Conservation (phyloP, 352 stramenopile genomes). For the Phytophthora aleatoria region DNA sequence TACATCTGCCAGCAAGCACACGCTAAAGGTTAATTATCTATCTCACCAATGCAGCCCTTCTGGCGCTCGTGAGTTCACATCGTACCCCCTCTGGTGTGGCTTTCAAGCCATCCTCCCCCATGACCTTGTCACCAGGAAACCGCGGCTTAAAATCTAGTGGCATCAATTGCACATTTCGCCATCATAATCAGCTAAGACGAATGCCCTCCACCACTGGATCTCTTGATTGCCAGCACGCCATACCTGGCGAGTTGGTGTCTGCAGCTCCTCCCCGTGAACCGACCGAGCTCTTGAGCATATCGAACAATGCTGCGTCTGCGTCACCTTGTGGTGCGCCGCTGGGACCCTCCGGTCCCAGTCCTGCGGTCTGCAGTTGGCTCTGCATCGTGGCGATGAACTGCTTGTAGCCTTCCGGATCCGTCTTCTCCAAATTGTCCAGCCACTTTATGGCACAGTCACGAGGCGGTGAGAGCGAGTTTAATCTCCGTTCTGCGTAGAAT, state of each 20-base stretch:
- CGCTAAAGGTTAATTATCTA: neutral
- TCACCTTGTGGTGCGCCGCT: constrained; percentile 20
- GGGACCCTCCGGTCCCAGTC: neutral
- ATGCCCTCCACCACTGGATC: neutral
- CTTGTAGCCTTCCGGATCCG: constrained; percentile 69
- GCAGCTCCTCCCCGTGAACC: constrained; percentile 9
- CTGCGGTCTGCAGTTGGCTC: constrained; percentile 50
- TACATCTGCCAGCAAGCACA: constrained; percentile 45
- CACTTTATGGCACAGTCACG: constrained; percentile 38
- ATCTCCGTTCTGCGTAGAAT: constrained; percentile 4
- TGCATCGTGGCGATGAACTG: constrained; percentile 72
- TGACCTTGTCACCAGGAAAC: constrained; percentile 79
- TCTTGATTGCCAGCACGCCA: constrained; percentile 1
- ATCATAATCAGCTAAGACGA: neutral
- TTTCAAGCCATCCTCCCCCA: constrained; percentile 60
- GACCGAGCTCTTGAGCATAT: constrained; percentile 52
- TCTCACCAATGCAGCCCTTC: neutral
- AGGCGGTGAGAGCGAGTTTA: constrained; percentile 14
- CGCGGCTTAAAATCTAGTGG: constrained; percentile 54
- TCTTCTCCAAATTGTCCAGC: constrained; percentile 74
- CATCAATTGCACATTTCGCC: constrained; percentile 4
- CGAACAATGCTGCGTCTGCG: constrained; percentile 47
- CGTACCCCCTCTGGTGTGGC: constrained; percentile 65
- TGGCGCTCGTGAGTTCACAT: neutral
- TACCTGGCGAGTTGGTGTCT: constrained; percentile 24